phyloP scores from a whole-genome alignment of 2,329 filamentous ascomycete genomes.

The Sphaerostilbella broomeana region DNA sequence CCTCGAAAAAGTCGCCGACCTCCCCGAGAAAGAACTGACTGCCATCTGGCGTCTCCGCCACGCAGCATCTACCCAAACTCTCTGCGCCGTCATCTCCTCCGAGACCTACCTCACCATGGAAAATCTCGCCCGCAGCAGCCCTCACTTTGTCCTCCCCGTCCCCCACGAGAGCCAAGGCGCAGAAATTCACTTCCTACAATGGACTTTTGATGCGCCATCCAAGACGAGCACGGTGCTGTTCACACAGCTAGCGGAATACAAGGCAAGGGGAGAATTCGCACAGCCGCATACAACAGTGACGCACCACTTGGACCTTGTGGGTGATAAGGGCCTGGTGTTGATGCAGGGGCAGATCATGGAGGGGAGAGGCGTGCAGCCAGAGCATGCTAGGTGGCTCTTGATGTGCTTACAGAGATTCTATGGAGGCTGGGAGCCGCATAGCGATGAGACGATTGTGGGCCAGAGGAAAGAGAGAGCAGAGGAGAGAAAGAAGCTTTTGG shows the following conservation, averaged over 20 bases:
- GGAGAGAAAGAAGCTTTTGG: constrained; percentile 63
- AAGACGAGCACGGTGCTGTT: constrained; percentile 75
- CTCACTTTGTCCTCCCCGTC: constrained; percentile 86
- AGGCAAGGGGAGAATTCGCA: constrained; percentile 81
- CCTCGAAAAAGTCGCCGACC: constrained; percentile 64
- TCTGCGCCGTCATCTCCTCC: constrained; percentile 78
- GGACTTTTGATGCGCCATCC: constrained; percentile 71
- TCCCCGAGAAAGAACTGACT: constrained; percentile 77
- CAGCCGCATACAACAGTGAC: constrained; percentile 91
- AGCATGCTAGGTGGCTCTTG: constrained; percentile 83
- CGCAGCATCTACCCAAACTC: constrained; percentile 60
- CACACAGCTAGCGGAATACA: constrained; percentile 89
- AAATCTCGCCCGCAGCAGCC: constrained; percentile 62
- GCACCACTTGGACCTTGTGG: constrained; percentile 75
- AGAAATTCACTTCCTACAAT: constrained; percentile 95
- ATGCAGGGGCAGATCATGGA: constrained; percentile 78
- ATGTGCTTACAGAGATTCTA: constrained; percentile 97
- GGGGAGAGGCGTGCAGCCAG: constrained; percentile 65
- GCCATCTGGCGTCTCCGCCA: constrained; percentile 87
- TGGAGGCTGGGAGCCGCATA: constrained; percentile 52
- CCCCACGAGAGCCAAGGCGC: constrained; percentile 63
- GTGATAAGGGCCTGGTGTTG: constrained; percentile 70
- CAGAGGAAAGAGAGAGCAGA: constrained; percentile 49
- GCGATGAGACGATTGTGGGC: constrained; percentile 26
- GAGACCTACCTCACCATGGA: constrained; percentile 69